Evolutionary conservation across 1,284 basidiomycete genomes (phyloP).

Genomic region (Microbotryum silenes-acaulis): DNA sequence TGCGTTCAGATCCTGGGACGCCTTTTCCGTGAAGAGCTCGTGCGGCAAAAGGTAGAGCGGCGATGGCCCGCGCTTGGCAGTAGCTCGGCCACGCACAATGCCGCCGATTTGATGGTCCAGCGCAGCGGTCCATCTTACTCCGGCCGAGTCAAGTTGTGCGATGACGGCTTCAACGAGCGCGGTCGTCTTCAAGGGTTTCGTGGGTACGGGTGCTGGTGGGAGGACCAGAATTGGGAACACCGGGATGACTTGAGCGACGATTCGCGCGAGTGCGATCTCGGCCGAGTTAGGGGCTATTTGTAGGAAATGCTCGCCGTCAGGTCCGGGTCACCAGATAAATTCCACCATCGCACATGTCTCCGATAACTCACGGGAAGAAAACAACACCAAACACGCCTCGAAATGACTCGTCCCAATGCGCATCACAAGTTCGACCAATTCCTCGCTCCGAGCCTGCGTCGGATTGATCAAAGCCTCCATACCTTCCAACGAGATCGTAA

Average conservation of each 20-base stretch:
- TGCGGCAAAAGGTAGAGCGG: constrained; percentile 19
- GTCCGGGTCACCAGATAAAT: too few relatives aligned
- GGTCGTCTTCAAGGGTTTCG: constrained; percentile 17
- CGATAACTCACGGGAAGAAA: constrained; percentile 20
- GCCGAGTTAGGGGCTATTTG: constrained; percentile 12
- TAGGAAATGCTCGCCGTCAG: too few relatives aligned
- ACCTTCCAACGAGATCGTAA: constrained; percentile 10
- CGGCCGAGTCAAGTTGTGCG: constrained; percentile 20
- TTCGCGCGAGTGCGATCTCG: constrained; percentile 17
- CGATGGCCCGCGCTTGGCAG: not conserved
- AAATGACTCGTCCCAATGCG: constrained; percentile 1
- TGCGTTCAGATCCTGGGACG: too few relatives aligned
- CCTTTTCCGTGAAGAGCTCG: constrained; percentile 14
- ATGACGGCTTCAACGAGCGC: constrained; percentile 17
- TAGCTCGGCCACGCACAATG: too few relatives aligned
- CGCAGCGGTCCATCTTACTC: constrained; percentile 16
- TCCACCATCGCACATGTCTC: too few relatives aligned
- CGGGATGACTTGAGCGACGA: constrained; percentile 19
- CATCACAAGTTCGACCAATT: constrained; percentile 4
- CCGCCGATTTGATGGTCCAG: not conserved
- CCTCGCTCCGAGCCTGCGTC: constrained; percentile 9
- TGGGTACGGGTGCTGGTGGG: constrained; percentile 9
- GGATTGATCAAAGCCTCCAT: constrained; percentile 19
- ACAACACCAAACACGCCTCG: constrained; percentile 14
- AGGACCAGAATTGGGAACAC: constrained; percentile 23